A percentile compares a stretch with the other conserved stretches of the same genome.
These are phyloP conservation scores for Babesia divergens DNA, from an alignment of 169 alveolate genomes.

Conservation along the genomic window DNA sequence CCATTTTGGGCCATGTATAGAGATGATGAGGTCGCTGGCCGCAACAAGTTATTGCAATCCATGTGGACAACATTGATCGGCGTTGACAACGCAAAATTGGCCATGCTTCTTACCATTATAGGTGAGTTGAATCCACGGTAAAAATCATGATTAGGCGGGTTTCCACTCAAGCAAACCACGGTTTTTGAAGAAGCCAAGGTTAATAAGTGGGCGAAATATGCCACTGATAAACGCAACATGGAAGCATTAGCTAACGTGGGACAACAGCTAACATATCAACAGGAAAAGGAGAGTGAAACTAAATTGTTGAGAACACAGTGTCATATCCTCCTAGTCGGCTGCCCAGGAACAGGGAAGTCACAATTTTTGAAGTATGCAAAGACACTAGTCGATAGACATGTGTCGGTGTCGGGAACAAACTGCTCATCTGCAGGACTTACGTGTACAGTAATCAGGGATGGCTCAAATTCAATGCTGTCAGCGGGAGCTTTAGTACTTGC, in stretches of 20 bases:
- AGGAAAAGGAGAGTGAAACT: background rate
- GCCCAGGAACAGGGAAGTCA: slow-evolving; percentile 95
- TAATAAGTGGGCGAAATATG: slow-evolving; percentile 34
- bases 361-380: slow-evolving; percentile 82
- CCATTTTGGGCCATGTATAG: slow-evolving; percentile 22
- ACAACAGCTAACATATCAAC: background rate
- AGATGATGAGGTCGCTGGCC: background rate
- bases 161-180: background rate
- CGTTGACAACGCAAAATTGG: slow-evolving; percentile 35
- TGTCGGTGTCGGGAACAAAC: slow-evolving; percentile 78
- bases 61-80: slow-evolving; percentile 6
- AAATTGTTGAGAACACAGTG: slow-evolving; percentile 62
- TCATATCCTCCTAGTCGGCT: slow-evolving; percentile 90
- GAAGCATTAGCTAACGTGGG: background rate
- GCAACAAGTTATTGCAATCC: background rate
- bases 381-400: slow-evolving; percentile 65
- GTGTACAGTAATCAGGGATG: slow-evolving; percentile 85
- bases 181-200: slow-evolving; percentile 1
- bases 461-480: slow-evolving; percentile 84
- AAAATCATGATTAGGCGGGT: background rate
- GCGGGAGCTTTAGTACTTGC: slow-evolving; percentile 94
- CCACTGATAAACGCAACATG: background rate
- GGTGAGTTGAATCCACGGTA: slow-evolving; percentile 4
- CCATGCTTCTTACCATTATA: slow-evolving; percentile 25
- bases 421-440: slow-evolving; percentile 90